Base-by-base conservation (phyloP, 768 basidiomycete species). In the Termitomyces sp. region DNA sequence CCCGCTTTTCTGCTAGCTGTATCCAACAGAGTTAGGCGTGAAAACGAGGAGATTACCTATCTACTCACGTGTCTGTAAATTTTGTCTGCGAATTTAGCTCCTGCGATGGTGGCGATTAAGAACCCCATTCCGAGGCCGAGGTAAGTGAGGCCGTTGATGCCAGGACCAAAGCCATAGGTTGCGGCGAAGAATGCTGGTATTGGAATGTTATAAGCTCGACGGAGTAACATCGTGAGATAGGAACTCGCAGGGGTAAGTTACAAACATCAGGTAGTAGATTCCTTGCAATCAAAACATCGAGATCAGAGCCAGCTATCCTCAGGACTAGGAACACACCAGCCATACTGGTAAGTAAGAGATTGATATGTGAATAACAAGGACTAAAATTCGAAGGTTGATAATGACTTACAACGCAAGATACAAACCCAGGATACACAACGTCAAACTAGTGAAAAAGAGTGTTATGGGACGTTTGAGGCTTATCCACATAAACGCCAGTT, bases 181-280 rank as follows among this genome's bases (percentile, higher is more conserved):
- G 62, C 63, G 18, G 72, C 59, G 69, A 87, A 89, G 60, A 81
- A 73, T 61, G 78, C 75, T 74, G 56, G 9, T 53, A 44, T 22
- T 13, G 33, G 16, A 20, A 12, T 22, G 7, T 18, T 40, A 4
- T 24, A 40, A 4, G 33, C 8, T 13, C 5, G 1, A 49, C 1
- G n/a, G 14, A n/a, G 8, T 16, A 5, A n/a, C 3, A 20, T 13
- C 7, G n/a, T n/a, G 18, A 32, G n/a, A 30, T 1, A 32, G n/a
- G n/a, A 14, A 70, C 76, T 26, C 67, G 82, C 84, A 63, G 1
- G 85, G 79, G 70, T 89, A 88, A 2, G 87, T 88, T 1, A 86
- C 72, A 63, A 87, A 86, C 79, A 86, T 83, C 40, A 90, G 74
- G 73, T 89, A 91, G 69, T 84, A 88, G 58, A 88, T 86, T 33